Conservation (phyloP, 2,329 filamentous ascomycete genomes). For the Neonectria coccinea region DNA sequence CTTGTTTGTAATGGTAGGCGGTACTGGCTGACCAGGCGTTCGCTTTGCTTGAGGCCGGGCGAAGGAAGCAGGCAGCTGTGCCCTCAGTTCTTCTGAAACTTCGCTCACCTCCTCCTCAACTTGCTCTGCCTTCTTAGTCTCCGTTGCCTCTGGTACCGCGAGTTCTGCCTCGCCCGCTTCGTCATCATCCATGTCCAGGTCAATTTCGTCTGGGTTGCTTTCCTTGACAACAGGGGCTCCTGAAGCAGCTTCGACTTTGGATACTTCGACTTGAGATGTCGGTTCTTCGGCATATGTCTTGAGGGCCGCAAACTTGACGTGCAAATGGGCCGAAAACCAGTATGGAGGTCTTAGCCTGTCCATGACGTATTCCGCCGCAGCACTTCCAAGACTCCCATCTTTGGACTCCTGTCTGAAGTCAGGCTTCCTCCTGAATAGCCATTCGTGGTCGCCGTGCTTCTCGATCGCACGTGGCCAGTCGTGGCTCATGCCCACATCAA, state of each 20-base stretch:
- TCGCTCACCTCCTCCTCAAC: slow-evolving; percentile 40
- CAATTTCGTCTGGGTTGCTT: slow-evolving; percentile 75
- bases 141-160: background rate
- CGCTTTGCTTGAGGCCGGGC: slow-evolving; percentile 55
- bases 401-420: slow-evolving; percentile 81
- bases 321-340: slow-evolving; percentile 96
- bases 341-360: slow-evolving; percentile 83
- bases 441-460: slow-evolving; percentile 75
- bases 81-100: slow-evolving; percentile 74
- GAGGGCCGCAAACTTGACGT: slow-evolving; percentile 84
- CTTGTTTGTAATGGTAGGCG: slow-evolving; percentile 79
- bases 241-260: slow-evolving; percentile 13
- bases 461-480: slow-evolving; percentile 94
- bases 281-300: slow-evolving; percentile 65
- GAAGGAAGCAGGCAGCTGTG: slow-evolving; percentile 83
- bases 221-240: slow-evolving; percentile 31
- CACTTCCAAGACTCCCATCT: slow-evolving; percentile 80
- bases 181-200: slow-evolving; percentile 73
- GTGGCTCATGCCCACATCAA: slow-evolving; percentile 92
- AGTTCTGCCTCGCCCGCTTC: slow-evolving; percentile 46
- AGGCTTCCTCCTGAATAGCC: slow-evolving; percentile 79
- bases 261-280: slow-evolving; percentile 34
- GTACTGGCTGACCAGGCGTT: slow-evolving; percentile 72
- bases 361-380: slow-evolving; percentile 83
- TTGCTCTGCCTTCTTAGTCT: slow-evolving; percentile 15